Percentiles rank a stretch among this genome's conserved stretches.
Evolutionary conservation across 768 basidiomycete species (phyloP).

Genomic region (Asterophora parasitica): DNA sequence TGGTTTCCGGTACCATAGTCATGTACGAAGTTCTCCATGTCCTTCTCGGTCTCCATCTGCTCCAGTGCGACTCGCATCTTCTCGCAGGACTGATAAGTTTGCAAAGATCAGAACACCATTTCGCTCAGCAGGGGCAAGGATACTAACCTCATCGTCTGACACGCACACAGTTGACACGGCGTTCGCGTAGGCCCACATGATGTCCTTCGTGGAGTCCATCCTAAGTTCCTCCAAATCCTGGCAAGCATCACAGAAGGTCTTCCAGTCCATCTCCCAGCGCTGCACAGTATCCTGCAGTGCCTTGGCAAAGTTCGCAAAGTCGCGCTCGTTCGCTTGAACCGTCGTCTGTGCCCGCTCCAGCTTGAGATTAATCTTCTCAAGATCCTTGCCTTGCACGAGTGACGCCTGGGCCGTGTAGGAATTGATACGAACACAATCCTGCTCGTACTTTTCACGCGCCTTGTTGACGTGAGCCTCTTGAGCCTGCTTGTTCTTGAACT

Average conservation of each 20-base stretch:
- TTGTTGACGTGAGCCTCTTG: slow-evolving; percentile 84
- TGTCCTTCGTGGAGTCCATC: slow-evolving; percentile 92
- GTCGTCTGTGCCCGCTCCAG: slow-evolving; percentile 89
- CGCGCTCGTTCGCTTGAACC: slow-evolving; percentile 86
- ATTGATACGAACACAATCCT: slow-evolving; percentile 90
- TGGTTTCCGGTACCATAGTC: slow-evolving; percentile 84
- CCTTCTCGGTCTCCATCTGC: slow-evolving; percentile 80
- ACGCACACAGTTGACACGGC: slow-evolving; percentile 95
- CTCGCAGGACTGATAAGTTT: slow-evolving; percentile 74
- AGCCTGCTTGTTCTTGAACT: slow-evolving; percentile 83
- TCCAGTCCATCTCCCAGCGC: slow-evolving; percentile 95
- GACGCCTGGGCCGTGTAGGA: slow-evolving; percentile 89
- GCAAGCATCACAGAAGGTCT: slow-evolving; percentile 86
- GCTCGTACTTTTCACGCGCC: slow-evolving; percentile 90
- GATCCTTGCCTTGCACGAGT: slow-evolving; percentile 87
- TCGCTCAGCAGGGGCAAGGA: neutral
- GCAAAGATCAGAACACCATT: slow-evolving; percentile 3
- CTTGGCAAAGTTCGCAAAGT: slow-evolving; percentile 84
- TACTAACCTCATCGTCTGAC: slow-evolving; percentile 84
- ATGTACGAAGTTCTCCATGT: slow-evolving; percentile 85
- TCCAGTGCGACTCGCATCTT: slow-evolving; percentile 81
- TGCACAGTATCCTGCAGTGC: slow-evolving; percentile 71
- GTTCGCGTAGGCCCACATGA: slow-evolving; percentile 95
- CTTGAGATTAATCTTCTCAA: slow-evolving; percentile 85
- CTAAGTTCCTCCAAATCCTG: slow-evolving; percentile 96